These are phyloP conservation scores for Ploettnerulaceae sp. DNA, from an alignment of 2,329 filamentous ascomycete species.

Conservation along the genomic window DNA sequence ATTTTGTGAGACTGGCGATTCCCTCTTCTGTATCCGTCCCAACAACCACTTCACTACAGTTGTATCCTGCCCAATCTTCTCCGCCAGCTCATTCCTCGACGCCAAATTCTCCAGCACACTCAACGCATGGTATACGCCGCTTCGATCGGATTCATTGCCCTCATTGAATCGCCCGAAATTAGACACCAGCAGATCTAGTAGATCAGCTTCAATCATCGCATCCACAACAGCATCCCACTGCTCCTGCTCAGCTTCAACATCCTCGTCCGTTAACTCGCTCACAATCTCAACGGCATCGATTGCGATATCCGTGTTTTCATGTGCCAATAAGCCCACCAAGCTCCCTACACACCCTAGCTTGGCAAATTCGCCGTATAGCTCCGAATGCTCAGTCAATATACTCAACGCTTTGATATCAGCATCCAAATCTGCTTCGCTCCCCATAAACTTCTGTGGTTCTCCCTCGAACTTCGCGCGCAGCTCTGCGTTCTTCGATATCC, in stretches of 20 bases:
- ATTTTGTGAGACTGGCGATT: conserved; percentile 73
- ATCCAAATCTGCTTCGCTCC: conserved; percentile 83
- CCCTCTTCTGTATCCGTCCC: conserved; percentile 62
- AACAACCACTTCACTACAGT: conserved; percentile 73
- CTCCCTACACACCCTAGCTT: conserved; percentile 67
- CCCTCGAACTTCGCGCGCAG: conserved; percentile 78
- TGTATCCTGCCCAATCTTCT: conserved; percentile 66
- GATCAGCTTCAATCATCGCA: conserved; percentile 60
- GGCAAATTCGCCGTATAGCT: conserved; percentile 76
- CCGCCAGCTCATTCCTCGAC: conserved; percentile 62
- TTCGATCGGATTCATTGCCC: conserved; percentile 65
- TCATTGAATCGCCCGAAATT: conserved; percentile 81
- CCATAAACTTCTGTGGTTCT: conserved; percentile 78
- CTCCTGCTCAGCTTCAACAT: conserved; percentile 72
- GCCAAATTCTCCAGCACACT: conserved; percentile 81
- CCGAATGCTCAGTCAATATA: conserved; percentile 80
- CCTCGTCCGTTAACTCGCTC: conserved; percentile 87
- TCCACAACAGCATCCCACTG: conserved; percentile 77
- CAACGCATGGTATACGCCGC: conserved; percentile 82
- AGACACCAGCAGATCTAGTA: conserved; percentile 68
- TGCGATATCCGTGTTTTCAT: conserved; percentile 96
- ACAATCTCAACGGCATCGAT: conserved; percentile 88
- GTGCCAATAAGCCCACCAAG: conserved; percentile 75
- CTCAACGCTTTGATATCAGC: conserved; percentile 81
- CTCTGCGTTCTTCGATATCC: conserved; percentile 86